These are phyloP conservation scores for Diaporthe velutina DNA, from an alignment of 2,329 filamentous ascomycete genomes.

Conservation along the genomic window DNA sequence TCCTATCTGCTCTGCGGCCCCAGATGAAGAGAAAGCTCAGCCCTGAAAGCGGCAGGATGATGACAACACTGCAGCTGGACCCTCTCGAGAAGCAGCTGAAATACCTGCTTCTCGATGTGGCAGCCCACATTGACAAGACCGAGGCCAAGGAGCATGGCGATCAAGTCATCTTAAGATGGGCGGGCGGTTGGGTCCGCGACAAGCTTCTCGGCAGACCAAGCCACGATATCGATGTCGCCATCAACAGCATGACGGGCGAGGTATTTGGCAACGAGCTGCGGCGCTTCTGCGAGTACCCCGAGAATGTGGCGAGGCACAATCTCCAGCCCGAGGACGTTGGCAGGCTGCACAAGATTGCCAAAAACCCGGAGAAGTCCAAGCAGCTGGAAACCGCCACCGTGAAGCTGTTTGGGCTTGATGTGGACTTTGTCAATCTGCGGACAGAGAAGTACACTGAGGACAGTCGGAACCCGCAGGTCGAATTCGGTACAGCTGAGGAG, in stretches of 20 bases:
- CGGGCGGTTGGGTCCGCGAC: constrained; percentile 90
- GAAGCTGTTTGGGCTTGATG: constrained; percentile 85
- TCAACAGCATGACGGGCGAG: constrained; percentile 87
- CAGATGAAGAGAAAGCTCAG: constrained; percentile 41
- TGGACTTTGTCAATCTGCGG: constrained; percentile 94
- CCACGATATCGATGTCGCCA: constrained; percentile 87
- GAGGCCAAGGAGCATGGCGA: constrained; percentile 49
- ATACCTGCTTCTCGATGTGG: constrained; percentile 85
- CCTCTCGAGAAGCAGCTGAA: constrained; percentile 79
- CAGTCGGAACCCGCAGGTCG: constrained; percentile 90
- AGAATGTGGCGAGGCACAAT: constrained; percentile 72
- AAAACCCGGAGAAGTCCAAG: constrained; percentile 96
- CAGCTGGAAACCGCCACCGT: constrained; percentile 93
- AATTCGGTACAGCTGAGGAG: constrained; percentile 92
- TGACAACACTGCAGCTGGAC: constrained; percentile 67
- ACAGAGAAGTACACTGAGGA: constrained; percentile 93
- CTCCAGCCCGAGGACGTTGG: constrained; percentile 73
- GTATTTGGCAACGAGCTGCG: constrained; percentile 79
- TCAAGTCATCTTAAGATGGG: constrained; percentile 78
- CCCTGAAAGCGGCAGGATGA: constrained; percentile 30
- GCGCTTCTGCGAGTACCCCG: constrained; percentile 73
- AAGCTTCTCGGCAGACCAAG: constrained; percentile 80
- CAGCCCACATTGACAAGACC: constrained; percentile 72
- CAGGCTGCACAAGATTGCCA: constrained; percentile 87
- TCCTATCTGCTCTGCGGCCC: constrained; percentile 16